Evolutionary conservation across 192 early-diverging fungal genomes (phyloP).

Genomic region (Ambispora gerdemannii): DNA sequence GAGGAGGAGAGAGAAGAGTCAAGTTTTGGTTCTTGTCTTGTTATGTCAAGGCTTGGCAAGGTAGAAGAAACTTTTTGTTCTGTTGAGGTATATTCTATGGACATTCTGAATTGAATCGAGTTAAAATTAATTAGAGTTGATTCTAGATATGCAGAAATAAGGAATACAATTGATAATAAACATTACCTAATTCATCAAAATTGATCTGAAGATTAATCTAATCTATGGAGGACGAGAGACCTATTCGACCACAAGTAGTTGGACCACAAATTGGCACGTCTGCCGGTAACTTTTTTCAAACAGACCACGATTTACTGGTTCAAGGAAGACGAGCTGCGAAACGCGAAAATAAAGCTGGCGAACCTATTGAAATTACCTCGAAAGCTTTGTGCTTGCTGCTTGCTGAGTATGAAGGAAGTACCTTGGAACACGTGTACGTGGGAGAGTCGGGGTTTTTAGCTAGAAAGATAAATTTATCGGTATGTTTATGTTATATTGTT

Average conservation of each 20-base stretch:
- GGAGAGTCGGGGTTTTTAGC: constrained; percentile 74
- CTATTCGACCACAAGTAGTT: constrained; percentile 53
- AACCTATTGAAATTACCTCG: constrained; percentile 57
- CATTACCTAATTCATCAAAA: no score
- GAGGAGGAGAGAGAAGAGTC: neutral
- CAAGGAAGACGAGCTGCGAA: constrained; percentile 52
- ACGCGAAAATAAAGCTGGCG: constrained; percentile 55
- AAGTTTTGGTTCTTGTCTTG: neutral
- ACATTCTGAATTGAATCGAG: no score
- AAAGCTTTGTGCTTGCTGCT: constrained; percentile 54
- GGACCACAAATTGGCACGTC: constrained; percentile 57
- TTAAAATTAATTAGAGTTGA: no score
- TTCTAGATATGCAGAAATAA: no score
- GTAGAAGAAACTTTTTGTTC: neutral
- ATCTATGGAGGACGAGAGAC: constrained; percentile 5
- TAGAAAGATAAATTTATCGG: constrained; percentile 63
- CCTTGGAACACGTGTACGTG: constrained; percentile 48
- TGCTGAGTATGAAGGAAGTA: constrained; percentile 40
- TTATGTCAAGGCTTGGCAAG: neutral
- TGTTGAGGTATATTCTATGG: neutral
- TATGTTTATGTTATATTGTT: no score
- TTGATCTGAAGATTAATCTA: constrained; percentile 1
- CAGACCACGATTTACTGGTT: constrained; percentile 62
- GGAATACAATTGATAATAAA: no score
- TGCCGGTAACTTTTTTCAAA: constrained; percentile 71